phyloP scores from a whole-genome alignment of 306 rosid species.

The Styphnolobium japonicum region DNA sequence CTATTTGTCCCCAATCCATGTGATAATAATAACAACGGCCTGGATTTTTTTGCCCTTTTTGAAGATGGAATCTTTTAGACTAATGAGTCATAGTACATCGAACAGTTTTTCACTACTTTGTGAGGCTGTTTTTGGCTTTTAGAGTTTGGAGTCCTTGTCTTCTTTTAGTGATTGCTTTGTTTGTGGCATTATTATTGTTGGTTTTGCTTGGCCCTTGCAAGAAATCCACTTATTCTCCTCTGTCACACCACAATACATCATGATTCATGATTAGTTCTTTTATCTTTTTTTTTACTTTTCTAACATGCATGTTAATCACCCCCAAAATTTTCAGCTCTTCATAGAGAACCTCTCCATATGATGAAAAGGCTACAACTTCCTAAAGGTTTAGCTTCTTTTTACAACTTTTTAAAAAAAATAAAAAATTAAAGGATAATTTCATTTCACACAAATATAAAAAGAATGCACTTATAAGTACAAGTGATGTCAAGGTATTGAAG shows the following conservation, averaged over 20 bases:
- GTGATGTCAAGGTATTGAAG: not conserved
- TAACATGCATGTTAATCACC: slow-evolving; percentile 27
- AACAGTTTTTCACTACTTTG: slow-evolving; percentile 24
- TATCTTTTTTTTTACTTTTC: slow-evolving; percentile 17
- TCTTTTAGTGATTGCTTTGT: slow-evolving; percentile 50
- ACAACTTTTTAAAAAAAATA: not conserved
- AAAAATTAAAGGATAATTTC: not conserved
- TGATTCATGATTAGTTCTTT: slow-evolving; percentile 37
- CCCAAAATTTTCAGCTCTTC: not conserved
- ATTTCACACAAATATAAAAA: not conserved
- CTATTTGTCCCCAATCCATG: slow-evolving; percentile 48
- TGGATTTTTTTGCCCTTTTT: not conserved
- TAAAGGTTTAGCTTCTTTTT: not conserved
- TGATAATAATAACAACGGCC: slow-evolving; percentile 30
- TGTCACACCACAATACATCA: slow-evolving; percentile 39
- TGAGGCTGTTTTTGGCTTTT: slow-evolving; percentile 53
- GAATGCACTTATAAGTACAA: not conserved
- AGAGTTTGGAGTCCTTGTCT: slow-evolving; percentile 54
- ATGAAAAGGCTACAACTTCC: slow-evolving; percentile 1
- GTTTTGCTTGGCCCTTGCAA: slow-evolving; percentile 42
- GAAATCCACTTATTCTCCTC: slow-evolving; percentile 50
- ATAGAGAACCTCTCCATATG: not conserved
- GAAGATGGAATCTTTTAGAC: slow-evolving; percentile 47
- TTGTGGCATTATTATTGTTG: slow-evolving; percentile 38
- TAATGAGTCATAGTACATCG: slow-evolving; percentile 28